Base-by-base conservation (phyloP, 176 grass and related monocot species). In the Bonia amplexicaulis region DNA sequence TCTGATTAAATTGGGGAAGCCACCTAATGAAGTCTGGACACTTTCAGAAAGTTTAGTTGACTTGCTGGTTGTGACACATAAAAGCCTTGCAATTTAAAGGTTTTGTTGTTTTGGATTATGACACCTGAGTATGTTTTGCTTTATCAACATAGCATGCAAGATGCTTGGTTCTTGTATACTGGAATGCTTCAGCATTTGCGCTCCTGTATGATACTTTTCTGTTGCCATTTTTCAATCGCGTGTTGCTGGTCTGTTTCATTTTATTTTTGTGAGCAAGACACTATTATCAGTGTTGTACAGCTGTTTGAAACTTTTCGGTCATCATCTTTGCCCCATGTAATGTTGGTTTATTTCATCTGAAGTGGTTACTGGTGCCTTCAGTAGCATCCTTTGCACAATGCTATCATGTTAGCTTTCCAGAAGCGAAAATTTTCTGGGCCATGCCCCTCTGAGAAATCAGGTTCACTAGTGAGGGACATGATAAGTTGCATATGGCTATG, bases 1-100 rank as follows among this genome's bases (percentile, higher is more conserved):
- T 64, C 6, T 82, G 26, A 35, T 68, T 75, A 73, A 73, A 80
- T 54, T 81, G 17, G 47, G 67, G 40, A 26, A 82, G 66, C 42
- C 15, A 55, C 29, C 52, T 11, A 31, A 9, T 83, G 6, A 35
- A 84, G 47, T 46, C 23, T 79, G 27, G 19, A 46, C 6, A 49
- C 40, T 46, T 60, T 48, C 25, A 47, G 7, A 48, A 61, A 82
- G 78, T 47, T 73, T 40, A 72, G 25, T 61, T 80, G 22, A 49
- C 39, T 69, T 85, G 31, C 71, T 59, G 19, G 69, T 39, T 87
- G 40, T 31, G 39, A 61, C 12, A 77, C 65, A 59, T 82, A 60
- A 48, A 66, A 48, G 10, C 13, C 22, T 71, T 49, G 31, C 53
- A 39, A 23, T 75, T 77, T 77, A 6, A 86, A 5, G n/a, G 63